A percentile compares a stretch with the other conserved stretches of the same genome.
These are phyloP conservation scores for Ophiocordyceps polyrhachis-furcata DNA, from an alignment of 2,329 filamentous ascomycete species.

Conservation along the genomic window DNA sequence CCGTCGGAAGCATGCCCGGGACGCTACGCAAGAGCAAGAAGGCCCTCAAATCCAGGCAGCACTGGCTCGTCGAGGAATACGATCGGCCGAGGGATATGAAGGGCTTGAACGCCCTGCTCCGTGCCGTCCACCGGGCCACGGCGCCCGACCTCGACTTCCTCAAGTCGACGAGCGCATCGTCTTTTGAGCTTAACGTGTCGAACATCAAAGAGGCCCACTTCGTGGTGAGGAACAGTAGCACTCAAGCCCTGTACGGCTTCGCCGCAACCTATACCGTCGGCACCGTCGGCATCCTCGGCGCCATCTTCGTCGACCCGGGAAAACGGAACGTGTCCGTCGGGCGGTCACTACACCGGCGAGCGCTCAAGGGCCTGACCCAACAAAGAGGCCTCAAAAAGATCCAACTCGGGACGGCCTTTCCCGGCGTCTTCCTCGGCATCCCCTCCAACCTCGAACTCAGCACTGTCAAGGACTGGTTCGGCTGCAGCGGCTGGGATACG, in stretches of 20 bases:
- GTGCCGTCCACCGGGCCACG: slow-evolving; percentile 46
- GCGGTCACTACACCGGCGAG: slow-evolving; percentile 71
- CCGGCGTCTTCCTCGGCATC: slow-evolving; percentile 73
- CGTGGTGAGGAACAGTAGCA: slow-evolving; percentile 86
- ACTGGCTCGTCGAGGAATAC: slow-evolving; percentile 87
- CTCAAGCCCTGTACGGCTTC: slow-evolving; percentile 78
- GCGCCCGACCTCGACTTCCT: slow-evolving; percentile 52
- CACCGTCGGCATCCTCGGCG: slow-evolving; percentile 55
- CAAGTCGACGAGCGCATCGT: slow-evolving; percentile 47
- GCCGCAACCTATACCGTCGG: slow-evolving; percentile 72
- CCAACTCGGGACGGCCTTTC: slow-evolving; percentile 64
- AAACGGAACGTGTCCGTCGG: slow-evolving; percentile 82
- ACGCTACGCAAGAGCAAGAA: slow-evolving; percentile 78
- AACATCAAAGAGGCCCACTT: slow-evolving; percentile 70
- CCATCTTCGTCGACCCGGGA: slow-evolving; percentile 74
- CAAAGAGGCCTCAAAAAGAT: slow-evolving; percentile 57
- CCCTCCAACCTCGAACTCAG: slow-evolving; percentile 34
- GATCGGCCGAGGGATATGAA: slow-evolving; percentile 58
- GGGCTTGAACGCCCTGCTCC: slow-evolving; percentile 58
- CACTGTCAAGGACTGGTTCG: slow-evolving; percentile 57
- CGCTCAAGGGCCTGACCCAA: slow-evolving; percentile 54
- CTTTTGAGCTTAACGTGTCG: slow-evolving; percentile 55
- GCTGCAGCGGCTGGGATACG: slow-evolving; percentile 75
- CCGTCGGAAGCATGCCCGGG: slow-evolving; percentile 43
- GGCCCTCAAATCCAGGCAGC: slow-evolving; percentile 71